phyloP scores from a whole-genome alignment of 1,284 basidiomycete species.

The Rhizoctonia solani region DNA sequence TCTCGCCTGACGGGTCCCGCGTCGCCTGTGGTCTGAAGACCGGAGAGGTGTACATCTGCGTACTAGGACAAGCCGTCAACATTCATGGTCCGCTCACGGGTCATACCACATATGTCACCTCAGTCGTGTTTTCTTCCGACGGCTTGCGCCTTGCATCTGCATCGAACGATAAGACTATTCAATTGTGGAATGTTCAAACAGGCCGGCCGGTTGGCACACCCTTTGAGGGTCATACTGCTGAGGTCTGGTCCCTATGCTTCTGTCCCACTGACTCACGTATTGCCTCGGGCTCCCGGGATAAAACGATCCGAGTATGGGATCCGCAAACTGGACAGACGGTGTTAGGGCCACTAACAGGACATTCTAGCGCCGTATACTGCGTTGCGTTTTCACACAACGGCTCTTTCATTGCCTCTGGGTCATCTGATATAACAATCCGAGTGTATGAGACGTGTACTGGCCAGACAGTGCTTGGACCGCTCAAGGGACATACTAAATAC shows the following conservation, averaged over 20 bases:
- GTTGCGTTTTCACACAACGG: constrained; percentile 5
- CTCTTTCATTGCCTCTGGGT: neutral
- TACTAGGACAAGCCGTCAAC: neutral
- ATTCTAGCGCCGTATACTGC: neutral
- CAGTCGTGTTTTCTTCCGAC: constrained; percentile 16
- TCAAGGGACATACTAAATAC: neutral
- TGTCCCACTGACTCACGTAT: neutral
- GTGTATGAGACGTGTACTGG: constrained; percentile 3
- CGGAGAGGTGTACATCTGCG: too few species aligned
- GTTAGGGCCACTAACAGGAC: neutral
- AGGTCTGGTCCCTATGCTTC: constrained; percentile 1
- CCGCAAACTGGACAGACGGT: neutral
- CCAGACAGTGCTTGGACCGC: neutral
- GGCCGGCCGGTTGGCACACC: neutral
- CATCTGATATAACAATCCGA: neutral
- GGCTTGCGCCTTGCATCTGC: constrained; percentile 2
- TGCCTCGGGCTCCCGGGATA: neutral
- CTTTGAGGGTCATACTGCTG: neutral
- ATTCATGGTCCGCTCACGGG: neutral
- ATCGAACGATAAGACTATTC: neutral
- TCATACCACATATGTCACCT: neutral
- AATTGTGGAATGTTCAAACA: constrained; percentile 17
- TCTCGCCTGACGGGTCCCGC: too few species aligned
- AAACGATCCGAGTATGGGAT: too few species aligned
- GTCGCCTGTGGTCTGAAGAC: too few species aligned